Conservation (phyloP, 768 basidiomycete genomes). For the Plicaturopsis crispa region DNA sequence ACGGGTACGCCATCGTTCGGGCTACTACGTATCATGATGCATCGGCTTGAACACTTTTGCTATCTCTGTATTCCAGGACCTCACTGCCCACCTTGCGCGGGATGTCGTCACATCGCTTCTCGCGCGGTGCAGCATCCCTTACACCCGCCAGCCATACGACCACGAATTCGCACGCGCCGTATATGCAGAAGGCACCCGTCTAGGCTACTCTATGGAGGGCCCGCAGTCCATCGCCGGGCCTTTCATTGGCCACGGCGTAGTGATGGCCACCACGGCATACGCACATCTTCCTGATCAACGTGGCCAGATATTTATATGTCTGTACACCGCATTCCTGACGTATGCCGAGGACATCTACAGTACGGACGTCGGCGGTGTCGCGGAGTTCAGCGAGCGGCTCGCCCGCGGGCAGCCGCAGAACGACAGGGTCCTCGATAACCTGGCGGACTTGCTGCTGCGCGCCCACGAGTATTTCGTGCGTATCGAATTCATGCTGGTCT, state of each 20-base stretch:
- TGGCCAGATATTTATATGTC: constrained; percentile 25
- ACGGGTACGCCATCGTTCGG: no score
- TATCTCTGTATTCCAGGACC: no score
- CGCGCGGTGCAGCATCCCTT: constrained; percentile 2
- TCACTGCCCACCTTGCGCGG: no score
- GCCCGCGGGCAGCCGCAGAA: constrained; percentile 18
- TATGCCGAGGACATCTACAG: constrained; percentile 27
- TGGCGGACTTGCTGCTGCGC: constrained; percentile 25
- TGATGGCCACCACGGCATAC: constrained; percentile 19
- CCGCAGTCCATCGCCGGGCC: constrained; percentile 15
- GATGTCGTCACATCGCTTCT: no score
- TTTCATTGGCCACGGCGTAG: constrained; percentile 23
- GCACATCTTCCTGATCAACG: constrained; percentile 20
- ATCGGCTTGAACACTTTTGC: no score
- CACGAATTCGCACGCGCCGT: constrained; percentile 14
- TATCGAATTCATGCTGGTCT: no score
- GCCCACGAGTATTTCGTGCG: constrained; percentile 20
- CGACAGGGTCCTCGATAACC: constrained; percentile 21
- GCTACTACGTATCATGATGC: no score
- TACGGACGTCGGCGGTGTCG: constrained; percentile 16
- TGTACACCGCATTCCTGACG: constrained; percentile 30
- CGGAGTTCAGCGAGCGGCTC: constrained; percentile 27
- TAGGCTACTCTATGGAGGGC: constrained; percentile 19
- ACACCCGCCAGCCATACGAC: no score
- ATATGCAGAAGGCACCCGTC: constrained; percentile 11